Conservation (phyloP, 257 asterid genomes). For the Scutellaria baicalensis region DNA sequence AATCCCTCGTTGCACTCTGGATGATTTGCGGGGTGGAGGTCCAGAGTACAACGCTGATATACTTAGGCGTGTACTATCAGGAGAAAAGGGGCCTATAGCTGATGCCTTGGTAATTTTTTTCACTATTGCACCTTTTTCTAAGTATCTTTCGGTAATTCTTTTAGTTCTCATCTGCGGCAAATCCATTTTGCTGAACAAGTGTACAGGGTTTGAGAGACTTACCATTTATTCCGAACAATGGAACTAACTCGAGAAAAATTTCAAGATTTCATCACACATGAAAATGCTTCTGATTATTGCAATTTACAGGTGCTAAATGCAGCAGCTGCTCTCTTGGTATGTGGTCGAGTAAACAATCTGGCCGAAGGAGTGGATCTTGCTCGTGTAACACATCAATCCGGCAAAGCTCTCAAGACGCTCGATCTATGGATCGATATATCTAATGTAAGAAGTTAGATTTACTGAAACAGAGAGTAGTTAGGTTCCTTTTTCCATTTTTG, state of each 20-base stretch:
- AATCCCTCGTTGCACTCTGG: slow-evolving; percentile 67
- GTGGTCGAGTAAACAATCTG: slow-evolving; percentile 54
- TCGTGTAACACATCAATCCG: slow-evolving; percentile 55
- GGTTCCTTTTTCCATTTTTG: not conserved
- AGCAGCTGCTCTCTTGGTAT: slow-evolving; percentile 81
- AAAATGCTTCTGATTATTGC: not conserved
- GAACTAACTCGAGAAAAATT: not conserved
- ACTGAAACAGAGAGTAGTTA: too few relatives aligned
- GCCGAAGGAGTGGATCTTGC: slow-evolving; percentile 72
- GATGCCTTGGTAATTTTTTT: slow-evolving; percentile 50
- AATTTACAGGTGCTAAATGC: slow-evolving; percentile 72
- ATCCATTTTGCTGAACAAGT: not conserved
- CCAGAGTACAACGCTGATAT: slow-evolving; percentile 53
- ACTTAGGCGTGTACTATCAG: slow-evolving; percentile 44
- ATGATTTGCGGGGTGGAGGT: slow-evolving; percentile 55
- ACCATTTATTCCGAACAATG: not conserved
- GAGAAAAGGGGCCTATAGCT: slow-evolving; percentile 55
- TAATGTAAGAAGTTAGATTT: slow-evolving; percentile 38
- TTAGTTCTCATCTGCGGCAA: not conserved
- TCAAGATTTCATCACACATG: not conserved
- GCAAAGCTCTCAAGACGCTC: slow-evolving; percentile 72
- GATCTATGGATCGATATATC: slow-evolving; percentile 62
- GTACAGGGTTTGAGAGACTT: not conserved
- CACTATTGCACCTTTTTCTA: not conserved
- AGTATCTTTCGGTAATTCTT: not conserved